Evolutionary conservation across 2,329 filamentous ascomycete genomes (phyloP).

Genomic region (Pseudogymnoascus sp.): DNA sequence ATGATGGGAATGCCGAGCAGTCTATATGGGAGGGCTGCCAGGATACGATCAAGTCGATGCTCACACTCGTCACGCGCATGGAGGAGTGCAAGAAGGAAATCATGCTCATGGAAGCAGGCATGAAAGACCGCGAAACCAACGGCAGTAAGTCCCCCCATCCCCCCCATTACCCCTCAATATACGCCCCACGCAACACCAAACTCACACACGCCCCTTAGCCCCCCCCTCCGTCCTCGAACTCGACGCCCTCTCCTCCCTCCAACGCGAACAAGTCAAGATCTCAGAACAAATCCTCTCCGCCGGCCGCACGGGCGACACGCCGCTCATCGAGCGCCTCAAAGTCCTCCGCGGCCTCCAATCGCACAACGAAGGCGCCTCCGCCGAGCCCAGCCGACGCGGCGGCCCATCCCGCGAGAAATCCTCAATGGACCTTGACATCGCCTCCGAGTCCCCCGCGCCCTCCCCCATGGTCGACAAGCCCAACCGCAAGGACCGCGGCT

Average conservation of each 20-base stretch:
- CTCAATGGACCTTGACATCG: conserved; percentile 25
- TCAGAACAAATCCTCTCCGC: conserved; percentile 20
- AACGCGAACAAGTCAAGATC: conserved; percentile 25
- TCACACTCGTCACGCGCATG: neutral
- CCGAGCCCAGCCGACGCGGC: conserved; percentile 14
- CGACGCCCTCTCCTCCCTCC: conserved; percentile 19
- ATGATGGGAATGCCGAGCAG: neutral
- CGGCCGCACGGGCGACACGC: conserved; percentile 14
- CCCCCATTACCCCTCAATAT: neutral
- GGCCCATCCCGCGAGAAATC: conserved; percentile 19
- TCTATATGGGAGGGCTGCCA: conserved; percentile 5
- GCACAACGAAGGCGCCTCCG: conserved; percentile 20
- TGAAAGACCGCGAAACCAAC: neutral
- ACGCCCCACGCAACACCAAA: neutral
- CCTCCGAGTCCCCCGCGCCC: conserved; percentile 25
- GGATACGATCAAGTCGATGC: neutral
- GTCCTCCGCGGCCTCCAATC: conserved; percentile 18
- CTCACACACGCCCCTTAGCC: conserved; percentile 13
- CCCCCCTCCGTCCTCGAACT: conserved; percentile 19
- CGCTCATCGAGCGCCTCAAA: conserved; percentile 10
- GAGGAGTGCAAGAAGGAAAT: neutral
- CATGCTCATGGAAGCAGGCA: neutral
- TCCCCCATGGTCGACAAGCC: conserved; percentile 23
- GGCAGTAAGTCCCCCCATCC: neutral
- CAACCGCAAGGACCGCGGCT: conserved; percentile 17